These are phyloP conservation scores for Taiwanofungus camphoratus DNA, from an alignment of 1,284 basidiomycete genomes.

Conservation along the genomic window DNA sequence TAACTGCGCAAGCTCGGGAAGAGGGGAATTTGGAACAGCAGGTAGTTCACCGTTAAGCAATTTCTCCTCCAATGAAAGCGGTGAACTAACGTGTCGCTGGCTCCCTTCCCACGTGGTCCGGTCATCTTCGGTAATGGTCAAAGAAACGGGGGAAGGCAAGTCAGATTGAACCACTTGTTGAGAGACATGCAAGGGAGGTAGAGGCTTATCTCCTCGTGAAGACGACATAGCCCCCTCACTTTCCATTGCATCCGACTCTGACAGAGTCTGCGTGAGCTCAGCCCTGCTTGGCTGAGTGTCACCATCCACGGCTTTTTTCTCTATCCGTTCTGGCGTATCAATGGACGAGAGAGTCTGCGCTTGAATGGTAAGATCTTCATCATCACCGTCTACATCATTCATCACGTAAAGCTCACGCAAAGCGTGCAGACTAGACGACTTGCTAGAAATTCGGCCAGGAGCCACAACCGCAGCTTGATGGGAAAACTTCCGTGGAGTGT, in stretches of 20 bases:
- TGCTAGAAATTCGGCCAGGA: slow-evolving; percentile 28
- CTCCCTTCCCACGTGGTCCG: slow-evolving; percentile 54
- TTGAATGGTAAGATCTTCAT: slow-evolving; percentile 54
- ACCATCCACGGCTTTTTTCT: slow-evolving; percentile 1
- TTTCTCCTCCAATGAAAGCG: slow-evolving; percentile 45
- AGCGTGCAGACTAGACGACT: slow-evolving; percentile 29
- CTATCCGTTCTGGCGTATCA: slow-evolving; percentile 12
- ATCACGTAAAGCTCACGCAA: slow-evolving; percentile 27
- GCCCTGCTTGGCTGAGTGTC: background rate
- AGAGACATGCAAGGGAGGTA: slow-evolving; percentile 20
- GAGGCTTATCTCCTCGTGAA: slow-evolving; percentile 19
- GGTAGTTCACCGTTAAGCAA: slow-evolving; percentile 49
- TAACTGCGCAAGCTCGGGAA: slow-evolving; percentile 32
- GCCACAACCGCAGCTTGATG: slow-evolving; percentile 17
- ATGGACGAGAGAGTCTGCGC: slow-evolving; percentile 28
- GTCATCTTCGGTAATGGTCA: slow-evolving; percentile 44
- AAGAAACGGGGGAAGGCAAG: slow-evolving; percentile 44
- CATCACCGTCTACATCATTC: slow-evolving; percentile 33
- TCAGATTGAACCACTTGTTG: slow-evolving; percentile 31
- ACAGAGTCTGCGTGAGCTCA: slow-evolving; percentile 3
- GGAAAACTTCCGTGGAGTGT: slow-evolving; percentile 42
- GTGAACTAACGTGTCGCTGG: slow-evolving; percentile 21
- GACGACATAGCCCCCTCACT: background rate
- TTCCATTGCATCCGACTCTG: background rate
- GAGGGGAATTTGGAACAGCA: slow-evolving; percentile 32